These are phyloP conservation scores for Zymoseptoria ardabiliae DNA, from an alignment of 2,329 filamentous ascomycete species.

Conservation along the genomic window DNA sequence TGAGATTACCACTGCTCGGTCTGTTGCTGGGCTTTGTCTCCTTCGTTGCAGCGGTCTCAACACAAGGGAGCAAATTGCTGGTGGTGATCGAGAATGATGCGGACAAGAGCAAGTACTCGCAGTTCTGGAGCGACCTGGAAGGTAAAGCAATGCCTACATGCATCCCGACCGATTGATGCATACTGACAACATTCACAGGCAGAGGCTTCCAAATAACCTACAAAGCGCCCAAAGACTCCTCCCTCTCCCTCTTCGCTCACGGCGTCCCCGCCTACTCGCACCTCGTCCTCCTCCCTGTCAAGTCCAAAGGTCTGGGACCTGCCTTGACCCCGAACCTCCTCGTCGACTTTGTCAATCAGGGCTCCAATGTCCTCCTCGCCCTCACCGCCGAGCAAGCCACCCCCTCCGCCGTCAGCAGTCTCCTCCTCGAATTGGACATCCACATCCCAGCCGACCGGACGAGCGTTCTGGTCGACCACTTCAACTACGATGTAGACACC, in stretches of 20 bases:
- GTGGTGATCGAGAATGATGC: slow-evolving; percentile 76
- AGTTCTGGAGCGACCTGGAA: slow-evolving; percentile 67
- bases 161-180: slow-evolving; percentile 2
- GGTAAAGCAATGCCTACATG: slow-evolving; percentile 41
- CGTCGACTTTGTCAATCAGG: slow-evolving; percentile 81
- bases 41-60: slow-evolving; percentile 68
- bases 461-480: slow-evolving; percentile 85
- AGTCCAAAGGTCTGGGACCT: slow-evolving; percentile 87
- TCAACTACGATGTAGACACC: slow-evolving; percentile 76
- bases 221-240: slow-evolving; percentile 74
- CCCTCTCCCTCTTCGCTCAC: slow-evolving; percentile 70
- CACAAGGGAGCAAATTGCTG: slow-evolving; percentile 69
- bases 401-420: slow-evolving; percentile 64
- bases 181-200: slow-evolving; percentile 42
- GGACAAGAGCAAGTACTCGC: slow-evolving; percentile 76
- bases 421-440: slow-evolving; percentile 85
- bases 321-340: slow-evolving; percentile 78
- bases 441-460: slow-evolving; percentile 78
- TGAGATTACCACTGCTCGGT: slow-evolving; percentile 28
- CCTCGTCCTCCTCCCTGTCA: slow-evolving; percentile 77
- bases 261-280: slow-evolving; percentile 90
- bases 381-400: slow-evolving; percentile 66
- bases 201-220: slow-evolving; percentile 77
- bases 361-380: slow-evolving; percentile 84
- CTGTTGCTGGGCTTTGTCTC: slow-evolving; percentile 60